Evolutionary conservation across 257 asterid species (phyloP), one percentile per base, ranked within the genome.

Genomic region (Nicotiana obtusifolia): DNA sequence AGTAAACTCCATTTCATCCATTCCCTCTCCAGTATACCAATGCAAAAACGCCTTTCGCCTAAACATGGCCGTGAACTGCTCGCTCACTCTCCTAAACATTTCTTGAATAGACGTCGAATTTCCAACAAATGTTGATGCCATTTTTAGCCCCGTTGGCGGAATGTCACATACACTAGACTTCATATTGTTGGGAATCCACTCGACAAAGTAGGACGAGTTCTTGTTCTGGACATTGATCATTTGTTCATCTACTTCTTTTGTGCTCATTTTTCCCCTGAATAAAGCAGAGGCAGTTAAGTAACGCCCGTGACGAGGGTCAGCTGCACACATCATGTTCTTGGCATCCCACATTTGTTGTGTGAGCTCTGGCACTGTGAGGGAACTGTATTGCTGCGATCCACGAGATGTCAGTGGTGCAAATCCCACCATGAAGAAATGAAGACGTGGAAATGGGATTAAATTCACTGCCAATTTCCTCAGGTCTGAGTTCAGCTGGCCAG

Each of bases 1-100:
- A 0, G 94, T 91, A 49, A 91, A 91, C 37, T 91, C 94, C 94
- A 89, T 89, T 54, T 91, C 94, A n/a, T 91, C 94, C 94, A 89
- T 91, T 11, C 93, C 94, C 67, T 91, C 91, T 7, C 94, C 94
- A 0, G 91, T 89, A 73, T 91, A 91, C 95, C 81, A 57, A 57
- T 78, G 81, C 35, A 78, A 35, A 41, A 78, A 78, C 30, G 81
- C 81, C 81, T 77, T 77, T 3, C 81, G 81, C 30, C 81, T 77
- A 30, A 54, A 77, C 81, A 77, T 77, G 81, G 81, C 81, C 1
- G 67, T 77, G 81, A 77, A 77, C 81, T 77, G 81, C 33, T 77
- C 81, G 26, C 81, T 77, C 15, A 77, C 81, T 37, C 81, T 54
- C 68, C 81, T 77, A 57, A 77, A 77, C 81, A 77, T 77, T 61